phyloP scores from a whole-genome alignment of 768 basidiomycete genomes.

The Astraeus odoratus region DNA sequence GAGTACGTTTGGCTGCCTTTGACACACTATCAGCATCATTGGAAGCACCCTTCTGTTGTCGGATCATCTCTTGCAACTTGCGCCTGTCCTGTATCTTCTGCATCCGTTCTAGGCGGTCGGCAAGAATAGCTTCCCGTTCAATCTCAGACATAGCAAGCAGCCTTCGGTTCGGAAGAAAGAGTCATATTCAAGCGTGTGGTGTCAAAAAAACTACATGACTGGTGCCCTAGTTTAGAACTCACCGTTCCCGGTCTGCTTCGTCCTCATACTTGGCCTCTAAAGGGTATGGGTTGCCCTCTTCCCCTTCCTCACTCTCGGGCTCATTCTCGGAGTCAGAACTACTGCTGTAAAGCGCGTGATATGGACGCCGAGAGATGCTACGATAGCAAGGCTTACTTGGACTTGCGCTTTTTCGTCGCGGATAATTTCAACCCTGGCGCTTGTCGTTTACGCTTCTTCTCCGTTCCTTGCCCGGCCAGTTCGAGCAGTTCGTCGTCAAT shows the following conservation, averaged over 20 bases:
- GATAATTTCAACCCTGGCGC: constrained; percentile 37
- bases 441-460: constrained; percentile 60
- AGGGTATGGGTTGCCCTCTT: constrained; percentile 68
- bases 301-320: constrained; percentile 60
- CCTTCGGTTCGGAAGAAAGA: constrained; percentile 34
- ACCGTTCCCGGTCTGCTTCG: constrained; percentile 78
- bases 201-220: constrained; percentile 24
- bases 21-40: constrained; percentile 53
- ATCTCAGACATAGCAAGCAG: constrained; percentile 78
- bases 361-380: not conserved
- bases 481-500: constrained; percentile 71
- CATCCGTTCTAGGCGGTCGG: constrained; percentile 72
- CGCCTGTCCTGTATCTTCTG: constrained; percentile 67
- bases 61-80: constrained; percentile 67
- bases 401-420: constrained; percentile 61
- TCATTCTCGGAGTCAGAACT: constrained; percentile 43
- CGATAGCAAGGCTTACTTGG: constrained; percentile 46
- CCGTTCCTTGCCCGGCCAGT: constrained; percentile 63
- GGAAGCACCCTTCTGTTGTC: constrained; percentile 48
- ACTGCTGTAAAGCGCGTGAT: constrained; percentile 20
- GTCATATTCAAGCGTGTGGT: constrained; percentile 7
- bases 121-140: constrained; percentile 82
- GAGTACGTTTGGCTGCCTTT: constrained; percentile 72
- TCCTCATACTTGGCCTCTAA: constrained; percentile 88
- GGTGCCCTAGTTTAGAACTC: constrained; percentile 32